phyloP scores from a whole-genome alignment of 2,329 filamentous ascomycete genomes.

The Orbilia oligospora region DNA sequence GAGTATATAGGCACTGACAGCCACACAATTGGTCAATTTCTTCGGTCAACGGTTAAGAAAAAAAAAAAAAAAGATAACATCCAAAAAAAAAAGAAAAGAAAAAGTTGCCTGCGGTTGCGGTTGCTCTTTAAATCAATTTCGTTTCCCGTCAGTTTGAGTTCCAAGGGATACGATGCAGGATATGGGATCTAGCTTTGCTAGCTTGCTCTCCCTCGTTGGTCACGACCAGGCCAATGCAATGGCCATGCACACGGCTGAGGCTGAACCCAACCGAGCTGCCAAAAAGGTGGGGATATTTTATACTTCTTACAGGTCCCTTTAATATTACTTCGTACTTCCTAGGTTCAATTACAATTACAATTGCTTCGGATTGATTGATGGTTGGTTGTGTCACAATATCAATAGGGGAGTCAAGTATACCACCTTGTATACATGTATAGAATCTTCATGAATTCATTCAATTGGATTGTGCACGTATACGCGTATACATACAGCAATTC shows the following conservation, averaged over 20 bases:
- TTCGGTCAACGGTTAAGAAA: too few relatives aligned
- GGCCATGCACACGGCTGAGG: slow-evolving; percentile 46
- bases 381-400: background rate
- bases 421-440: background rate
- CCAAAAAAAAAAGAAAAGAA: background rate
- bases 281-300: slow-evolving; percentile 9
- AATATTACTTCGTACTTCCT: too few relatives aligned
- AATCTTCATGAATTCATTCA: too few relatives aligned
- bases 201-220: too few relatives aligned
- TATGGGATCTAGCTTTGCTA: too few relatives aligned
- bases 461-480: background rate
- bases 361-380: slow-evolving; percentile 5
- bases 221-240: too few relatives aligned
- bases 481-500: too few relatives aligned
- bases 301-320: background rate
- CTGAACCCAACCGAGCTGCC: slow-evolving; percentile 45
- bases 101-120: slow-evolving; percentile 10
- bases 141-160: slow-evolving; percentile 3
- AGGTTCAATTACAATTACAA: too few relatives aligned
- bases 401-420: background rate
- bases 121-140: slow-evolving; percentile 7
- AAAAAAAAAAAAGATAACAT: background rate
- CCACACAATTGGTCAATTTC: too few relatives aligned
- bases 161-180: background rate
- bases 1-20: too few relatives aligned